These are phyloP conservation scores for Cercospora sp. DNA, from an alignment of 2,329 filamentous ascomycete genomes.

Conservation along the genomic window DNA sequence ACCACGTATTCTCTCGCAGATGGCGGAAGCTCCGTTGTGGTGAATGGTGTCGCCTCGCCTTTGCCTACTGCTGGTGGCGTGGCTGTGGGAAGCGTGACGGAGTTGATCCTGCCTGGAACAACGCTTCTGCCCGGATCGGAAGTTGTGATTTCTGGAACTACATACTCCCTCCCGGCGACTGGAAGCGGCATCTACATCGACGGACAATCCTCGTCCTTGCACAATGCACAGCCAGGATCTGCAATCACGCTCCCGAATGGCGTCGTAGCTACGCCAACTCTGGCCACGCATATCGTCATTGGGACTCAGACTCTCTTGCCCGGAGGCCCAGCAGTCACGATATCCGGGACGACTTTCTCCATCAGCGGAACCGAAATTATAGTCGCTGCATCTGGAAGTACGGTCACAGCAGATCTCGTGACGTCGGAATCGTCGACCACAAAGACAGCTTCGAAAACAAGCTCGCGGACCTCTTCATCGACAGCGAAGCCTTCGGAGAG, in stretches of 20 bases:
- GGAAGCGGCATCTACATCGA: slow-evolving; percentile 12
- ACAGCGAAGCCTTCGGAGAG: background rate
- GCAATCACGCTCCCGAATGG: slow-evolving; percentile 14
- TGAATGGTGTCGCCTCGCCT: slow-evolving; percentile 12
- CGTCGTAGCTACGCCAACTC: slow-evolving; percentile 16
- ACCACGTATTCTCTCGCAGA: slow-evolving; percentile 2
- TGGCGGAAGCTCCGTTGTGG: slow-evolving; percentile 1
- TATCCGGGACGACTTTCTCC: slow-evolving; percentile 21
- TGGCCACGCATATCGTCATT: slow-evolving; percentile 10
- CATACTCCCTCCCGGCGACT: slow-evolving; percentile 14
- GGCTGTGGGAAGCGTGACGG: slow-evolving; percentile 1
- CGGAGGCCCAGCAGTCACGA: slow-evolving; percentile 13
- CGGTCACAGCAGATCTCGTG: slow-evolving; percentile 4
- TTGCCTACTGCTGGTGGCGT: slow-evolving; percentile 7
- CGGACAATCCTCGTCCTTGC: slow-evolving; percentile 3
- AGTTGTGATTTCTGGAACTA: slow-evolving; percentile 17
- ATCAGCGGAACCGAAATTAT: slow-evolving; percentile 14
- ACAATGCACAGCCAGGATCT: background rate
- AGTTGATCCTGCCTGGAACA: slow-evolving; percentile 13
- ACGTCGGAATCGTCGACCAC: background rate
- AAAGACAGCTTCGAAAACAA: background rate
- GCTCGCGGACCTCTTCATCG: background rate
- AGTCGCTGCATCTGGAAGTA: background rate
- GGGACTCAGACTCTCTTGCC: slow-evolving; percentile 23
- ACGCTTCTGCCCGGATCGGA: slow-evolving; percentile 15